Evolutionary conservation across 1,139 yeast genomes (phyloP), one percentile per base, ranked within the genome.

Genomic region (Saccharomycopsis phalli): DNA sequence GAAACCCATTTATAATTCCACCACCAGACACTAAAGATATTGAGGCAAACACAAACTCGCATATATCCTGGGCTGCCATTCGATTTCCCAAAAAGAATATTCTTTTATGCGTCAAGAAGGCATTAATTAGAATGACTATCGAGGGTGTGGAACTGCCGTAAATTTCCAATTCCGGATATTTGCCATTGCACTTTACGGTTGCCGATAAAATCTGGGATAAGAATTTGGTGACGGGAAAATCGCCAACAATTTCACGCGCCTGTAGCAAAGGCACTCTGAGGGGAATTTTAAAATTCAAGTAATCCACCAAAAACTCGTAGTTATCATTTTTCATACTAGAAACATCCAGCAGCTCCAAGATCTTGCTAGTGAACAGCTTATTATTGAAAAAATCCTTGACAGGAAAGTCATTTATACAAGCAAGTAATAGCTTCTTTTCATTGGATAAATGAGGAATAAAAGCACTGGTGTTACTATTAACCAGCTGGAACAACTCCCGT

Each of bases 141-240:
- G 80, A 73, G 1, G 81, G 82, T 0, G 82, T 76, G 40, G 65
- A 68, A 11, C 69, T 56, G 0, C 81, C 81, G 55, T 73, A 74
- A 11, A 72, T 68, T 2, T 63, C 56, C 37, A 62, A 51, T 43
- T 68, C 63, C 34, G 64, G 57, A 49, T 64, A 55, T 17, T 31
- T 32, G 8, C 17, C 21, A 16, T 22, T 19, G 13, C 17, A 16
- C n/a, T 25, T 14, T 2, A 14, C 28, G 10, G 38, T 10, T 11
- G 17, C 16, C 17, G 30, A 3, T 17, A 37, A 21, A 31, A 44
- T 19, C 22, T 34, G 31, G 11, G 22, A 18, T 3, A 42, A 18
- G 22, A 41, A 44, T 8, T 38, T 29, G 17, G 27, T 35, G 18
- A 46, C 31, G 3, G 40, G 34, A 21, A 34, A 41, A 20, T 46